Percentiles rank a stretch among this genome's conserved stretches.
phyloP scores from a whole-genome alignment of 352 stramenopile species.

The Plasmopara halstedii region DNA sequence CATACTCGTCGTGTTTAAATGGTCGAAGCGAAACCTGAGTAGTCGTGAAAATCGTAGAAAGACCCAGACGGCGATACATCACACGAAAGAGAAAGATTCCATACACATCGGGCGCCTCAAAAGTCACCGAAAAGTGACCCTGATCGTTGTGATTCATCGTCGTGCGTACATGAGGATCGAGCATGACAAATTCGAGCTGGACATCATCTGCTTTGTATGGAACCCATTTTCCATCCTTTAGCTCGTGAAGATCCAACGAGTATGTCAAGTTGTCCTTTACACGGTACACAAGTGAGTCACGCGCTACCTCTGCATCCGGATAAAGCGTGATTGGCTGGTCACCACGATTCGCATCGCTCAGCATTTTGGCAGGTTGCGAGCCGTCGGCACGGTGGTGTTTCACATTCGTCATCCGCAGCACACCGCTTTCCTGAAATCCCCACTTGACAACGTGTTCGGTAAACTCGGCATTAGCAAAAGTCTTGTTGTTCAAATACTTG shows the following conservation, averaged over 20 bases:
- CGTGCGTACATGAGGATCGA: constrained; percentile 89
- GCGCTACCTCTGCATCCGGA: constrained; percentile 78
- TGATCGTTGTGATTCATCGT: constrained; percentile 67
- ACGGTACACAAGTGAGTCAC: constrained; percentile 89
- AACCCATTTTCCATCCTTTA: constrained; percentile 65
- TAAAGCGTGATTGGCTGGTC: constrained; percentile 89
- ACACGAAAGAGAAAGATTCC: constrained; percentile 92
- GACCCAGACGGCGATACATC: constrained; percentile 83
- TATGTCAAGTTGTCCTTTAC: constrained; percentile 92
- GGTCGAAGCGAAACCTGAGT: constrained; percentile 89
- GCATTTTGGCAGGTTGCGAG: constrained; percentile 76
- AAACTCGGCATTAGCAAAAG: constrained; percentile 73
- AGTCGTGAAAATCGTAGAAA: constrained; percentile 82
- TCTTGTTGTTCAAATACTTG: constrained; percentile 57
- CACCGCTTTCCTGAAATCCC: constrained; percentile 82
- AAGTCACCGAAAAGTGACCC: constrained; percentile 77
- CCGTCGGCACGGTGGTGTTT: constrained; percentile 81
- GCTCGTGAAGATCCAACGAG: constrained; percentile 86
- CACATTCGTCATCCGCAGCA: constrained; percentile 84
- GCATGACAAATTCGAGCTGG: constrained; percentile 94
- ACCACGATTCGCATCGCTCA: constrained; percentile 78
- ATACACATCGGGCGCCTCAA: constrained; percentile 88
- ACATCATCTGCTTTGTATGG: constrained; percentile 77
- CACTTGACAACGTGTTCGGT: constrained; percentile 69
- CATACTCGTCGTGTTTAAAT: constrained; percentile 95